Conservation (phyloP, 2,329 filamentous ascomycete genomes). For the Aspergillus nomiae region DNA sequence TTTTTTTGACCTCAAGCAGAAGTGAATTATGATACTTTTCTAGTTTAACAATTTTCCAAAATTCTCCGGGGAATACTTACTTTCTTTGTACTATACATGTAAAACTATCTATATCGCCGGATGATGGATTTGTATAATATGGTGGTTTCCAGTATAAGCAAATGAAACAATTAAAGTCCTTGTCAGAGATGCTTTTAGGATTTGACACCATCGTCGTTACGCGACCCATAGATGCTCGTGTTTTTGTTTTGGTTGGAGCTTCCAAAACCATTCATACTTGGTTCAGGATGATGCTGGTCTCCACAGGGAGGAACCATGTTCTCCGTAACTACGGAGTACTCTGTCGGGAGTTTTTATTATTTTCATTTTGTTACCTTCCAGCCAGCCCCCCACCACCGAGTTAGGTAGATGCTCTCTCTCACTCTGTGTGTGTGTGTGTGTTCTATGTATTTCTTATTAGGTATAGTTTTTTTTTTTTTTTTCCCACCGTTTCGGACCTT, state of each 20-base stretch:
- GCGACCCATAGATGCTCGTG: constrained; percentile 19
- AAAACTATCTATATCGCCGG: neutral
- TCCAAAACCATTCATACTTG: constrained; percentile 13
- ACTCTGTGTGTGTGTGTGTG: neutral
- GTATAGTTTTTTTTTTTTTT: neutral
- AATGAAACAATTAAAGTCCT: constrained; percentile 5
- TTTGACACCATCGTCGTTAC: constrained; percentile 24
- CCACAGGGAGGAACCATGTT: constrained; percentile 27
- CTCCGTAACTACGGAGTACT: neutral
- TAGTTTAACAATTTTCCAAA: neutral
- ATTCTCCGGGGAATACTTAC: neutral
- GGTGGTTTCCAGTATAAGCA: neutral
- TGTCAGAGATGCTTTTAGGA: constrained; percentile 14
- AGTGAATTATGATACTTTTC: neutral
- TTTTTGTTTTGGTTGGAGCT: constrained; percentile 18
- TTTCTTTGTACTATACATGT: neutral
- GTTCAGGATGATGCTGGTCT: constrained; percentile 17
- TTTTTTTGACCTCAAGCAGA: neutral
- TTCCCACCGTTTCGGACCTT: neutral
- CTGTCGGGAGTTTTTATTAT: neutral
- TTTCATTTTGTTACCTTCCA: neutral
- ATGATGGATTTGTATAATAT: neutral
- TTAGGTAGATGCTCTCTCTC: neutral
- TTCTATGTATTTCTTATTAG: neutral
- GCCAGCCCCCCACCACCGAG: neutral